Percentiles rank a stretch among this genome's conserved stretches.
Conservation (phyloP, 2,329 filamentous ascomycete species). For the Ceratocystis huliohia region DNA sequence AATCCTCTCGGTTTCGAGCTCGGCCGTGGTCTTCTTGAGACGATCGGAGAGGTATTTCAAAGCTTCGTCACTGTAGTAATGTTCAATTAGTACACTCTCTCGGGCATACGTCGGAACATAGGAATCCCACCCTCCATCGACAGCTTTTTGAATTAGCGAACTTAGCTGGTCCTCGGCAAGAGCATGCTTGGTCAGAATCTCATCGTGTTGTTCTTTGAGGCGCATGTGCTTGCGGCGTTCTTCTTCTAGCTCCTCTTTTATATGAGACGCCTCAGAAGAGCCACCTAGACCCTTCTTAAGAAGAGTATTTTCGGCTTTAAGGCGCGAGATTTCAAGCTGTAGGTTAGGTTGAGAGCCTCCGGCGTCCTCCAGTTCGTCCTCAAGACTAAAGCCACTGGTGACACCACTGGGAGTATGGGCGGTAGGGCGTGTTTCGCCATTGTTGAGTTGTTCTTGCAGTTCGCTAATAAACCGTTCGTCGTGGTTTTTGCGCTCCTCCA, state of each 20-base stretch:
- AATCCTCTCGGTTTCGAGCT: conserved; percentile 37
- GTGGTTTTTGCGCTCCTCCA: conserved; percentile 36
- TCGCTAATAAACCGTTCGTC: conserved; percentile 45
- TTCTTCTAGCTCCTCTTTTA: conserved; percentile 45
- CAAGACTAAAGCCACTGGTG: conserved; percentile 35
- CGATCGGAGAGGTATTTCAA: conserved; percentile 29
- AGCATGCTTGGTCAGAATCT: conserved; percentile 45
- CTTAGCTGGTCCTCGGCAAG: conserved; percentile 46
- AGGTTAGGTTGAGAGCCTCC: conserved; percentile 28
- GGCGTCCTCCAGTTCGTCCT: conserved; percentile 40
- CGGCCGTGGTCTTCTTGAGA: conserved; percentile 33
- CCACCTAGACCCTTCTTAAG: conserved; percentile 43
- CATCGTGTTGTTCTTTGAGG: conserved; percentile 43
- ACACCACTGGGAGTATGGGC: conserved; percentile 3
- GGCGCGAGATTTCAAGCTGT: conserved; percentile 42
- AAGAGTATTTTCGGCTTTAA: conserved; percentile 50
- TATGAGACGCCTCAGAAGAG: conserved; percentile 40
- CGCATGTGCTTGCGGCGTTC: conserved; percentile 38
- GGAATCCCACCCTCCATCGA: conserved; percentile 44
- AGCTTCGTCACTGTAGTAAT: conserved; percentile 21
- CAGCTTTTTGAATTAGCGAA: conserved; percentile 39
- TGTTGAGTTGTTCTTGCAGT: conserved; percentile 45
- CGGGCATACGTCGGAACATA: background rate
- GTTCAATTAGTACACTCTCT: conserved; percentile 3
- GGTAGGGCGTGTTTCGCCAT: conserved; percentile 24